Percentiles rank a stretch among this genome's conserved stretches.
phyloP scores from a whole-genome alignment of 2,329 filamentous ascomycete genomes.

The Xylaria sp. region DNA sequence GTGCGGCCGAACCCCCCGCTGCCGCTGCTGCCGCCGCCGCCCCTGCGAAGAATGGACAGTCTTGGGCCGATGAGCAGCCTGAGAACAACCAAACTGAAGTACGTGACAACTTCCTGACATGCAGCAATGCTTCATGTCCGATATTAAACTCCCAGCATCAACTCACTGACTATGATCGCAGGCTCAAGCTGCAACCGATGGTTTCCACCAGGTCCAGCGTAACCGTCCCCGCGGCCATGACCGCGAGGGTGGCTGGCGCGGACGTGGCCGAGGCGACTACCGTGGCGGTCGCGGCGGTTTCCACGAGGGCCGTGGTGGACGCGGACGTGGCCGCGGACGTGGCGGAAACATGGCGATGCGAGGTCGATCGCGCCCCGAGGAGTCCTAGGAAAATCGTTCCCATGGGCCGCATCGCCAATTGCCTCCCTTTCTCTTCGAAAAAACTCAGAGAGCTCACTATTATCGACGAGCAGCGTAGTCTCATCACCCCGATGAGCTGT shows the following conservation, averaged over 20 bases:
- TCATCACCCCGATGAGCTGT: conserved; percentile 8
- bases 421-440: conserved; percentile 16
- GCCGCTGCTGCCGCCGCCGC: conserved; percentile 11
- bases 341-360: conserved; percentile 23
- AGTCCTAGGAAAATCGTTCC: conserved; percentile 29
- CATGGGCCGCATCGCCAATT: conserved; percentile 19
- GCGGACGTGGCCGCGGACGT: conserved; percentile 28
- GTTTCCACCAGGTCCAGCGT: conserved; percentile 33
- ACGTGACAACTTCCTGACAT: conserved; percentile 20
- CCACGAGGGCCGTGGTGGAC: conserved; percentile 30
- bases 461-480: conserved; percentile 10
- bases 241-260: conserved; percentile 28
- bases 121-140: background rate
- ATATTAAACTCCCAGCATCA: background rate
- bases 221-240: conserved; percentile 31
- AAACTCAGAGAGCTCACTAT: conserved; percentile 7
- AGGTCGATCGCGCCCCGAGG: conserved; percentile 28
- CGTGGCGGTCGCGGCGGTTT: conserved; percentile 28
- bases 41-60: conserved; percentile 50
- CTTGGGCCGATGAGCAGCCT: conserved; percentile 78
- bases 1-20: conserved; percentile 56
- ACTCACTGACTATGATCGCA: conserved; percentile 19
- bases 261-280: conserved; percentile 30
- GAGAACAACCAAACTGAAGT: conserved; percentile 43
- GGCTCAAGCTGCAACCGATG: conserved; percentile 25